phyloP scores from a whole-genome alignment of 2,329 filamentous ascomycete species.

The Aschersonia sp. region DNA sequence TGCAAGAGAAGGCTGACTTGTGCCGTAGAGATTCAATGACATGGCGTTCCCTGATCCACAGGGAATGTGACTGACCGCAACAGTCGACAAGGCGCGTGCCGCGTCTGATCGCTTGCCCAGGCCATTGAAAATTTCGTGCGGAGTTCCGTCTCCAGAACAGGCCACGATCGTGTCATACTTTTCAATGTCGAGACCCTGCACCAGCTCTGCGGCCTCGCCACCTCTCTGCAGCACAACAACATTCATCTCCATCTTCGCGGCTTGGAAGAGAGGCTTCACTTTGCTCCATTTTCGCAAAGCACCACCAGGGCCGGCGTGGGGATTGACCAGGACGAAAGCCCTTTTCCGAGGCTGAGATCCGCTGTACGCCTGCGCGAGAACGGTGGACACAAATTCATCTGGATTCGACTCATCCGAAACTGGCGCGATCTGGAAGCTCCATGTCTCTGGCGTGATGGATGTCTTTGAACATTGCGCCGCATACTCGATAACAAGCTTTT shows the following conservation, averaged over 20 bases:
- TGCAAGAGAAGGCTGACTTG: conserved; percentile 57
- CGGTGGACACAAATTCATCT: conserved; percentile 46
- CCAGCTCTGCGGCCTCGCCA: conserved; percentile 69
- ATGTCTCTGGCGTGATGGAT: conserved; percentile 41
- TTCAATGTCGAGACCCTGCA: conserved; percentile 59
- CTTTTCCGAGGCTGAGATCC: conserved; percentile 53
- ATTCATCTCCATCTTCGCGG: conserved; percentile 64
- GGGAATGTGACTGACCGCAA: conserved; percentile 77
- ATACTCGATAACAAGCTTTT: conserved; percentile 56
- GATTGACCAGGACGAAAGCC: conserved; percentile 82
- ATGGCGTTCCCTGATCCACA: conserved; percentile 92
- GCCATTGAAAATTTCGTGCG: conserved; percentile 91
- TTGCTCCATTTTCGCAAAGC: conserved; percentile 63
- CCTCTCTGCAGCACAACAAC: conserved; percentile 54
- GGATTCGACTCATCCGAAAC: conserved; percentile 19
- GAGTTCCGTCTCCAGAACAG: conserved; percentile 83
- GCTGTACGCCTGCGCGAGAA: conserved; percentile 60
- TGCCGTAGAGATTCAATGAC: conserved; percentile 79
- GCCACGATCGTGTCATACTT: conserved; percentile 75
- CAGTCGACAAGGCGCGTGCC: conserved; percentile 52
- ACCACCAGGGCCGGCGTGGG: conserved; percentile 69
- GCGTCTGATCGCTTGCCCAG: conserved; percentile 66
- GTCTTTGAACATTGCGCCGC: conserved; percentile 46
- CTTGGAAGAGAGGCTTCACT: conserved; percentile 69
- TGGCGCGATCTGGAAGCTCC: conserved; percentile 34